These are phyloP conservation scores for Piromyces finnis DNA, from an alignment of 192 early-diverging fungal genomes.

Conservation along the genomic window DNA sequence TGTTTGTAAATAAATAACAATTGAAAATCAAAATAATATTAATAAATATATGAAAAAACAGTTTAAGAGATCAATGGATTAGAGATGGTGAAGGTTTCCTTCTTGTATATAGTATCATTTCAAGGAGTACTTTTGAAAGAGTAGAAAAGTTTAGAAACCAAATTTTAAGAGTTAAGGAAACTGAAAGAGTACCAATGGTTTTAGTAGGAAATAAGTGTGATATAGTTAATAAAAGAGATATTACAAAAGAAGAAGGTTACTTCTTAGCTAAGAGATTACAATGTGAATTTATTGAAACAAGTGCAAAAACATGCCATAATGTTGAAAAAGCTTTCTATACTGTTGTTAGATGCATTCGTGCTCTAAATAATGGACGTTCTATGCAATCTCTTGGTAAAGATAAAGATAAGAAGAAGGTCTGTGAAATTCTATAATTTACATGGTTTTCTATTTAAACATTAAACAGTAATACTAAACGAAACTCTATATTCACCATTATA, in stretches of 20 bases:
- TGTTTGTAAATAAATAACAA: no score
- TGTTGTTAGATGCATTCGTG: not conserved
- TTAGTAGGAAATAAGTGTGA: slow-evolving; percentile 92
- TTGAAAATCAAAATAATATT: no score
- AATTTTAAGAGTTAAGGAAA: slow-evolving; percentile 89
- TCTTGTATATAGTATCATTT: slow-evolving; percentile 82
- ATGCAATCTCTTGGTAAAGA: not conserved
- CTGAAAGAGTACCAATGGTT: slow-evolving; percentile 73
- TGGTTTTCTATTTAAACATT: no score
- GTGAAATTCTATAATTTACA: not conserved
- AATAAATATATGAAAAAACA: no score
- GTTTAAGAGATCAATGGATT: slow-evolving; percentile 91
- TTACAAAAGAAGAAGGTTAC: slow-evolving; percentile 61
- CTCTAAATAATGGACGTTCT: not conserved
- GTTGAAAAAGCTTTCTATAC: slow-evolving; percentile 42
- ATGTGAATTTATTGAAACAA: slow-evolving; percentile 79
- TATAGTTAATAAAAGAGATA: slow-evolving; percentile 62
- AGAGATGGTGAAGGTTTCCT: slow-evolving; percentile 89
- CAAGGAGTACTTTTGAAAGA: slow-evolving; percentile 78
- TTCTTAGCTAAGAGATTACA: slow-evolving; percentile 50
- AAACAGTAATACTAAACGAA: no score
- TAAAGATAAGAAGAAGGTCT: not conserved
- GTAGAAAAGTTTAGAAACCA: slow-evolving; percentile 82
- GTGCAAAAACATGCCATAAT: slow-evolving; percentile 78
- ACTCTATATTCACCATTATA: no score